These are phyloP conservation scores for Penicillium corylophilum DNA, from an alignment of 2,329 filamentous ascomycete species.

Conservation along the genomic window DNA sequence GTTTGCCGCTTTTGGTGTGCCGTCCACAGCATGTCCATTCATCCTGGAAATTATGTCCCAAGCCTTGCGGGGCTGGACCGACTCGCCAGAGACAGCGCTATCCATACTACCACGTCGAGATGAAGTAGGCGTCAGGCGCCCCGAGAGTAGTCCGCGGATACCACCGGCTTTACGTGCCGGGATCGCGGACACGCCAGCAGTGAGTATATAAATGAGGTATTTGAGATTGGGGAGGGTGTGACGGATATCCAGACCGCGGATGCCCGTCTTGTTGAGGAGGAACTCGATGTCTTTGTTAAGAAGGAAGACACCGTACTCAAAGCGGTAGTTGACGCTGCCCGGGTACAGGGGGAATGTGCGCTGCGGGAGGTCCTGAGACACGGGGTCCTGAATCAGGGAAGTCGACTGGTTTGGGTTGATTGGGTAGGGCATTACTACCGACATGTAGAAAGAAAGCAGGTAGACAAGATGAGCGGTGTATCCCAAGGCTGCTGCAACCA, in stretches of 20 bases:
- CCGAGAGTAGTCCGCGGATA: conserved; percentile 47
- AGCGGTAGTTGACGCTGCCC: conserved; percentile 76
- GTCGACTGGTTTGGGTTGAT: conserved; percentile 70
- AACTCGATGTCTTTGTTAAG: conserved; percentile 92
- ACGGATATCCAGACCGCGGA: conserved; percentile 83
- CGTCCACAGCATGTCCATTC: conserved; percentile 26
- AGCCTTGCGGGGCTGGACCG: conserved; percentile 27
- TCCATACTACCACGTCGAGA: conserved; percentile 44
- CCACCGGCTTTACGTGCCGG: conserved; percentile 57
- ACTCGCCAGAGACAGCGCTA: conserved; percentile 36
- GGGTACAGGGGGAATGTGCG: conserved; percentile 80
- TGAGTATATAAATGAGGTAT: conserved; percentile 86
- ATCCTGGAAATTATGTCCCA: conserved; percentile 25
- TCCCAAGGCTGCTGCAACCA: conserved; percentile 77
- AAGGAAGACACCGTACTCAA: conserved; percentile 95
- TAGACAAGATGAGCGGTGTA: conserved; percentile 73
- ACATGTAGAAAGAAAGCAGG: conserved; percentile 78
- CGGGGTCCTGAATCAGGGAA: conserved; percentile 72
- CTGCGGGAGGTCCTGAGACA: conserved; percentile 55
- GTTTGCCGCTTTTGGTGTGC: conserved; percentile 5
- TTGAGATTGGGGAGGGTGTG: conserved; percentile 93
- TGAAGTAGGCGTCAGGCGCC: conserved; percentile 36
- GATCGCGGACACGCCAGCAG: conserved; percentile 68
- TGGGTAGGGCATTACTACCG: conserved; percentile 76
- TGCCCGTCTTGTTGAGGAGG: conserved; percentile 62